Conservation (phyloP, 2,329 filamentous ascomycete species). For the Chrysoporthe austroafricana region DNA sequence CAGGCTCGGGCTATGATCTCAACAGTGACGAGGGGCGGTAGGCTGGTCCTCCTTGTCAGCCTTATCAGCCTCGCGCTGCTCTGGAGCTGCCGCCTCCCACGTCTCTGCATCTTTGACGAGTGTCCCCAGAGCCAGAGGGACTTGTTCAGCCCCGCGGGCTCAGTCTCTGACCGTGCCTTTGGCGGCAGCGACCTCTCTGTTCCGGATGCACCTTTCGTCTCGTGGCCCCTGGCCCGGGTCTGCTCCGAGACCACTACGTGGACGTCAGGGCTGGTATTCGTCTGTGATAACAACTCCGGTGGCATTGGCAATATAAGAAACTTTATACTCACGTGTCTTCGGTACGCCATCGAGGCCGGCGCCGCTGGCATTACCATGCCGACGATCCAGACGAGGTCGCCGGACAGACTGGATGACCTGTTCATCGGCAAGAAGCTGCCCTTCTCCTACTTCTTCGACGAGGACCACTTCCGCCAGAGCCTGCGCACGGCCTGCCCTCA, state of each 20-base stretch:
- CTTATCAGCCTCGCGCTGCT: constrained; percentile 33
- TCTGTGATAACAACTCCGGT: constrained; percentile 56
- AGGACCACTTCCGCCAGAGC: constrained; percentile 46
- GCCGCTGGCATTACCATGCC: constrained; percentile 51
- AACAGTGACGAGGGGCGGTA: constrained; percentile 29
- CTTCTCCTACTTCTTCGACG: constrained; percentile 53
- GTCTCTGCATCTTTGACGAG: constrained; percentile 32
- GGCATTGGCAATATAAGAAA: constrained; percentile 56
- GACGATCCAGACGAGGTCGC: constrained; percentile 48
- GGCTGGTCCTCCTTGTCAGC: constrained; percentile 31
- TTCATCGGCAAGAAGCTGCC: constrained; percentile 43
- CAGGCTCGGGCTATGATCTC: constrained; percentile 10
- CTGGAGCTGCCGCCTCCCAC: constrained; percentile 34
- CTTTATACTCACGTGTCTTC: constrained; percentile 54
- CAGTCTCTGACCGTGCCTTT: constrained; percentile 1
- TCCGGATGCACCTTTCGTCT: constrained; percentile 47
- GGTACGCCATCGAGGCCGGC: constrained; percentile 53
- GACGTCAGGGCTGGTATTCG: constrained; percentile 48
- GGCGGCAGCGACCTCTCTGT: constrained; percentile 42
- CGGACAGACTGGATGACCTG: constrained; percentile 46
- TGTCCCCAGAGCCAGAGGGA: constrained; percentile 8
- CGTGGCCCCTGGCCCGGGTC: constrained; percentile 49
- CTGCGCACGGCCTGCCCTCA: constrained; percentile 46
- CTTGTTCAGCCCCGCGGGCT: background rate
- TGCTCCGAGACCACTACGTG: constrained; percentile 48